Evolutionary conservation across 148 eudicot genomes (phyloP).

Genomic region (Chenopodium suecicum): DNA sequence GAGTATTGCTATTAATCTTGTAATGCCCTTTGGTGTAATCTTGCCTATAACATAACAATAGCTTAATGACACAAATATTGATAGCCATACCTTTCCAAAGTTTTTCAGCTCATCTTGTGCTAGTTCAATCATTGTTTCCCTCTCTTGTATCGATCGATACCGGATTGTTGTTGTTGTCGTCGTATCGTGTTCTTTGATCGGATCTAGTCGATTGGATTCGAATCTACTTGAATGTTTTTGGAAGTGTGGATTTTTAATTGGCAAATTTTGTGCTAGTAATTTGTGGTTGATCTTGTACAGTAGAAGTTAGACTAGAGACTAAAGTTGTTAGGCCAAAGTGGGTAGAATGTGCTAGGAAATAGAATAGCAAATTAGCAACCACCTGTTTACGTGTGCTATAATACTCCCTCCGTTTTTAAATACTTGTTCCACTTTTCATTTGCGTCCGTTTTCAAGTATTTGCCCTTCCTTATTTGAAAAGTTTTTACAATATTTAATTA

Average conservation of each 20-base stretch:
- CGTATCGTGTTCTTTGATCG: neutral
- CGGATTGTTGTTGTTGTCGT: neutral
- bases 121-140: conserved; percentile 19
- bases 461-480: too few species aligned
- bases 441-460: too few species aligned
- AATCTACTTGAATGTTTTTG: too few species aligned
- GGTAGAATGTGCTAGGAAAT: neutral
- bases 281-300: neutral
- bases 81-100: conserved; percentile 39
- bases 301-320: neutral
- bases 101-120: conserved; percentile 49
- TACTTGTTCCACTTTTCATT: too few species aligned
- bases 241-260: too few species aligned
- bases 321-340: neutral
- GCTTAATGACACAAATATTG: conserved; percentile 29
- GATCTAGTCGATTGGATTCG: too few species aligned
- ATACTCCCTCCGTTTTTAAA: too few species aligned
- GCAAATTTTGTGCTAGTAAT: too few species aligned
- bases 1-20: conserved; percentile 31
- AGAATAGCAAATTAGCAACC: neutral
- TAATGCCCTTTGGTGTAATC: conserved; percentile 29
- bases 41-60: conserved; percentile 35
- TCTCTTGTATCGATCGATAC: neutral
- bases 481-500: too few species aligned
- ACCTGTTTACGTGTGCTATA: neutral